Conservation (phyloP, 2,329 filamentous ascomycete genomes). For the Clarireedia sp. region DNA sequence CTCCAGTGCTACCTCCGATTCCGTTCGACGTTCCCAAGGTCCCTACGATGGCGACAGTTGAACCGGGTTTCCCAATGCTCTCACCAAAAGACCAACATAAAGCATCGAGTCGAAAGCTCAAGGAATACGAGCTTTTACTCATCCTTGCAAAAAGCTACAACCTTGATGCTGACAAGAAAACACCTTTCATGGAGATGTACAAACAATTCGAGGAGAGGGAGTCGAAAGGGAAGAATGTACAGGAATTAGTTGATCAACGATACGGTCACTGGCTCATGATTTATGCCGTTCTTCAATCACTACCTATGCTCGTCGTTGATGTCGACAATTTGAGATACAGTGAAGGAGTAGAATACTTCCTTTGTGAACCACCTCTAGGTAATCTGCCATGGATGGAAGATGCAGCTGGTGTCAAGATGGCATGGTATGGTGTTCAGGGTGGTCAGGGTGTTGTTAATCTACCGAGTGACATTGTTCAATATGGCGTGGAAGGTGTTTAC, state of each 20-base stretch:
- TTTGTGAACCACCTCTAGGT: constrained; percentile 67
- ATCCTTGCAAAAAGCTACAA: constrained; percentile 80
- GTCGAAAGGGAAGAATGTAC: constrained; percentile 52
- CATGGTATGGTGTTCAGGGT: constrained; percentile 69
- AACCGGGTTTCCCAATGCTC: constrained; percentile 54
- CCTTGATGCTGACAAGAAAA: constrained; percentile 53
- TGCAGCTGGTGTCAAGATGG: constrained; percentile 49
- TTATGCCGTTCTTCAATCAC: constrained; percentile 67
- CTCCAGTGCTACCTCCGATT: constrained; percentile 83
- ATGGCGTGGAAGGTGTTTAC: constrained; percentile 61
- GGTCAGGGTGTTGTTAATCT: constrained; percentile 52
- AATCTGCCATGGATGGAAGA: constrained; percentile 68
- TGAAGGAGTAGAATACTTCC: constrained; percentile 72
- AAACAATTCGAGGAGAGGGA: constrained; percentile 64
- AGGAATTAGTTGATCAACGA: constrained; percentile 63
- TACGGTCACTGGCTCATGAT: constrained; percentile 77
- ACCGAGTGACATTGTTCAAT: constrained; percentile 51
- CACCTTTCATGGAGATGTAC: constrained; percentile 62
- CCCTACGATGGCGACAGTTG: constrained; percentile 59
- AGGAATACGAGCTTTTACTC: constrained; percentile 68
- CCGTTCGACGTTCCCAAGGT: constrained; percentile 81
- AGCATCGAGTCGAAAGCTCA: constrained; percentile 62
- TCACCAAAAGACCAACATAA: constrained; percentile 68
- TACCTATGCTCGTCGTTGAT: constrained; percentile 72
- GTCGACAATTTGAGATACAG: constrained; percentile 61